These are phyloP conservation scores for Zygoascus sp. DNA, from an alignment of 1,139 yeast genomes.

Conservation along the genomic window DNA sequence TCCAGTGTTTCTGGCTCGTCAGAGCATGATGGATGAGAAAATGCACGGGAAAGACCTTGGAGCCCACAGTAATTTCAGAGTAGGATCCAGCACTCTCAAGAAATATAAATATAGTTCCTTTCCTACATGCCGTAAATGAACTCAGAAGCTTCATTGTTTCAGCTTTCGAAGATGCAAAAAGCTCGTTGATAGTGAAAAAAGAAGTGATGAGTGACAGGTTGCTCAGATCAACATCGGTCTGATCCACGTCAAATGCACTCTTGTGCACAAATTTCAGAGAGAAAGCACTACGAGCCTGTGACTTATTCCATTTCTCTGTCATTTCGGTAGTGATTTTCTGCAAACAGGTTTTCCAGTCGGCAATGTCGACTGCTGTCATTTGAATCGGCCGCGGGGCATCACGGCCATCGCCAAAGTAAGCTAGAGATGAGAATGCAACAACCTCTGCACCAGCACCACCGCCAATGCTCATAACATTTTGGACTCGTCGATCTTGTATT, in stretches of 20 bases:
- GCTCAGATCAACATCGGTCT: constrained; percentile 26
- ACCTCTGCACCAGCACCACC: constrained; percentile 91
- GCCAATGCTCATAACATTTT: constrained; percentile 44
- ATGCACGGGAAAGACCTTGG: constrained; percentile 75
- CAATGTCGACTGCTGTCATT: constrained; percentile 64
- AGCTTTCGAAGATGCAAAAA: constrained; percentile 64
- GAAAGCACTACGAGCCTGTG: constrained; percentile 20
- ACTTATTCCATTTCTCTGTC: constrained; percentile 16
- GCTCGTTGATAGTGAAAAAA: constrained; percentile 81
- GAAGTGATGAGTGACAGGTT: constrained; percentile 52
- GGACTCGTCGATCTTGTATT: constrained; percentile 12
- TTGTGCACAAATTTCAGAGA: constrained; percentile 45
- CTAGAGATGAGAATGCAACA: constrained; percentile 62
- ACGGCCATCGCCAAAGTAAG: constrained; percentile 15
- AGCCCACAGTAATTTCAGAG: constrained; percentile 72
- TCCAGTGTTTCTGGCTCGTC: constrained; percentile 60
- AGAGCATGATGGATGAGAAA: constrained; percentile 70
- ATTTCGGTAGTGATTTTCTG: constrained; percentile 39
- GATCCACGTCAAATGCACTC: constrained; percentile 18
- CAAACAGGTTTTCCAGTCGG: constrained; percentile 65
- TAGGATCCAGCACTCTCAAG: constrained; percentile 90
- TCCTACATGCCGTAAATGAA: constrained; percentile 44
- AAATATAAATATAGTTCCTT: constrained; percentile 59
- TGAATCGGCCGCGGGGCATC: constrained; percentile 19
- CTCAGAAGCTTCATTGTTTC: constrained; percentile 58